Evolutionary conservation across 352 stramenopile species (phyloP).

Genomic region (Thraustochytrium striatum): DNA sequence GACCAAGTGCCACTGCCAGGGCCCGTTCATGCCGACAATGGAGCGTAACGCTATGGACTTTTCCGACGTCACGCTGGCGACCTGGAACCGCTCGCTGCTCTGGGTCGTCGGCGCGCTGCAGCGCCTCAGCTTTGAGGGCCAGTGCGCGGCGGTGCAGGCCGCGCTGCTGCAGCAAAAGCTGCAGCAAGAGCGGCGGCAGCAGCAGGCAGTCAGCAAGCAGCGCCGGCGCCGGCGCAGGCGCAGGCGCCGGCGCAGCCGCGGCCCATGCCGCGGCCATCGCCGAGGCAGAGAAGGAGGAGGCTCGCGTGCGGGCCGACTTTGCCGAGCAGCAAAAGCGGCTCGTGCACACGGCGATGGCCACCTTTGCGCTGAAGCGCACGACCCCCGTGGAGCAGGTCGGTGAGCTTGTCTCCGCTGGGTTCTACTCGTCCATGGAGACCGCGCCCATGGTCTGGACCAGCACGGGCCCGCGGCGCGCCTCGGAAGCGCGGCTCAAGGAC

Average conservation of each 20-base stretch:
- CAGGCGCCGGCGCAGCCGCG: too few species aligned
- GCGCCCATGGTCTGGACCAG: conserved; percentile 17
- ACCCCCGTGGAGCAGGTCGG: conserved; percentile 32
- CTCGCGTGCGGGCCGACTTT: background rate
- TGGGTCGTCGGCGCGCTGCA: conserved; percentile 21
- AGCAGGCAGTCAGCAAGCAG: too few species aligned
- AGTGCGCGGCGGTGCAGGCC: background rate
- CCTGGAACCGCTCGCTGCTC: conserved; percentile 36
- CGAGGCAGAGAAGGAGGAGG: background rate
- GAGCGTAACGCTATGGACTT: conserved; percentile 67
- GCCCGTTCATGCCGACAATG: conserved; percentile 64
- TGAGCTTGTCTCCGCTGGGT: conserved; percentile 22
- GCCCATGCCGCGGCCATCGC: background rate
- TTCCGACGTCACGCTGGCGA: conserved; percentile 59
- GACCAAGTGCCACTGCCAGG: conserved; percentile 60
- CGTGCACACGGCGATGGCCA: conserved; percentile 20
- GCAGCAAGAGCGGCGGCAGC: too few species aligned
- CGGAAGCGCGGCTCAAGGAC: conserved; percentile 23
- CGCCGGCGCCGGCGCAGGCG: too few species aligned
- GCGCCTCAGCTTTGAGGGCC: conserved; percentile 39
- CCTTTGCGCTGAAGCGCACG: conserved; percentile 35
- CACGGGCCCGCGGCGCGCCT: background rate
- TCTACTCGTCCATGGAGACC: background rate
- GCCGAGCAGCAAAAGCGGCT: background rate
- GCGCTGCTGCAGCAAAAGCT: background rate